Evolutionary conservation across 176 grass and related monocot genomes (phyloP), one percentile per base, ranked within the genome.

Genomic region (Carex pumila): DNA sequence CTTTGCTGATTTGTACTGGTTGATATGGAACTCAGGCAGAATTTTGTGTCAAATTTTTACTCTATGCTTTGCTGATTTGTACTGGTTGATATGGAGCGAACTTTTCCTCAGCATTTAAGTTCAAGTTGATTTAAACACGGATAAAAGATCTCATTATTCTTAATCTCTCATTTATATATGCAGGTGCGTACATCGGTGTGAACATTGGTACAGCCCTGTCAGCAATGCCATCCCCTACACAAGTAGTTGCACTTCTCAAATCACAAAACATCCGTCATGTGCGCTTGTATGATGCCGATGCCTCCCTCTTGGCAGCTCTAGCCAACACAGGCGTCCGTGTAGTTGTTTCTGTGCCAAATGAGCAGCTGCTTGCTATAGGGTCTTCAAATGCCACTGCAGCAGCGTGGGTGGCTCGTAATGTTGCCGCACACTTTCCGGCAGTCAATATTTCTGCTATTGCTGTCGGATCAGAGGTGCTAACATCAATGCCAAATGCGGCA

Each of bases 381-480:
- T 91, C 89, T 70, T 98, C 95, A 18, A 98, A 98, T 72, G 89
- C 95, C 50, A 98, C 95, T 30, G 92, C 95, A 3, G 95, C 92
- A 72, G 89, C 88, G 32, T 98, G 95, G 95, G 87, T 98, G 5
- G 87, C 92, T 0, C 84, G 80, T 12, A 98, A 98, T 52, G 92
- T 98, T 9, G 91, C 89, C 0, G 95, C 95, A 2, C 95, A 98
- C 79, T 91, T 65, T 76, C 95, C 95, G 0, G 45, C 86, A 7
- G 95, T 98, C 6, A 98, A 98, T 87, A 98, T 98, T 85, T 91
- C 95, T 30, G 92, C 89, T 61, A 91, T 98, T 65, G 92, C 92
- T 0, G 92, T 98, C 2, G 95, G 95, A 2, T 98, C 95, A 0
- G 95, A 98, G 86, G 92, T 98, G 83, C 92, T 94, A 3, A 91